These are phyloP conservation scores for Globisporangium splendens DNA, from an alignment of 352 stramenopile genomes.

Conservation along the genomic window DNA sequence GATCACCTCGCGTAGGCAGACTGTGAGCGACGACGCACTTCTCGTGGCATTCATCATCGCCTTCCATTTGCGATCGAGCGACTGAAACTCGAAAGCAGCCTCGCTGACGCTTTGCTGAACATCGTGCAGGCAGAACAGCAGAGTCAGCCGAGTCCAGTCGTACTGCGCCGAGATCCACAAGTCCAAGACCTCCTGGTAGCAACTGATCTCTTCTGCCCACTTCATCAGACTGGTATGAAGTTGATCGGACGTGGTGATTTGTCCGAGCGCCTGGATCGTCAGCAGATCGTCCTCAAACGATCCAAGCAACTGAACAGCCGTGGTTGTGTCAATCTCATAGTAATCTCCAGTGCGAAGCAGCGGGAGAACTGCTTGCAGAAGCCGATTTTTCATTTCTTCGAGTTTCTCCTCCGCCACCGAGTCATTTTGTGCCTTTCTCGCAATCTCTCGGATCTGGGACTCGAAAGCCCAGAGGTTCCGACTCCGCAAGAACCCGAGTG, in stretches of 20 bases:
- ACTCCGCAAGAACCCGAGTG: slow-evolving; percentile 45
- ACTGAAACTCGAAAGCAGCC: slow-evolving; percentile 56
- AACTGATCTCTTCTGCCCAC: slow-evolving; percentile 61
- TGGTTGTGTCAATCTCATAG: slow-evolving; percentile 39
- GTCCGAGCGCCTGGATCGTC: slow-evolving; percentile 50
- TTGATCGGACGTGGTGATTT: slow-evolving; percentile 32
- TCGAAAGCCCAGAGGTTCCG: slow-evolving; percentile 50
- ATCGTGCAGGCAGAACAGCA: slow-evolving; percentile 46
- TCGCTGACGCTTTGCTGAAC: slow-evolving; percentile 56
- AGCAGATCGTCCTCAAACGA: slow-evolving; percentile 56
- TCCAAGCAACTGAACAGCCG: slow-evolving; percentile 27
- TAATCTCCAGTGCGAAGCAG: slow-evolving; percentile 39
- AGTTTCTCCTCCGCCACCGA: slow-evolving; percentile 50
- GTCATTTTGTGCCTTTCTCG: slow-evolving; percentile 47
- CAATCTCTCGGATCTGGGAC: slow-evolving; percentile 58
- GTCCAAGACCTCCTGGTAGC: slow-evolving; percentile 58
- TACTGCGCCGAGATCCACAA: slow-evolving; percentile 47
- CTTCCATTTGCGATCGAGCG: slow-evolving; percentile 64
- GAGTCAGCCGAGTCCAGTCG: slow-evolving; percentile 43
- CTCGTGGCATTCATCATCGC: slow-evolving; percentile 60
- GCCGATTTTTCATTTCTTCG: slow-evolving; percentile 50
- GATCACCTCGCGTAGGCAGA: slow-evolving; percentile 60
- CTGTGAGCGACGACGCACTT: slow-evolving; percentile 38
- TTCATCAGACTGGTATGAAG: slow-evolving; percentile 38
- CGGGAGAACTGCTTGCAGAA: slow-evolving; percentile 34